A percentile compares a stretch with the other conserved stretches of the same genome.
Evolutionary conservation across 2,329 filamentous ascomycete species (phyloP).

Genomic region (Aspergillus quadrilineatus): DNA sequence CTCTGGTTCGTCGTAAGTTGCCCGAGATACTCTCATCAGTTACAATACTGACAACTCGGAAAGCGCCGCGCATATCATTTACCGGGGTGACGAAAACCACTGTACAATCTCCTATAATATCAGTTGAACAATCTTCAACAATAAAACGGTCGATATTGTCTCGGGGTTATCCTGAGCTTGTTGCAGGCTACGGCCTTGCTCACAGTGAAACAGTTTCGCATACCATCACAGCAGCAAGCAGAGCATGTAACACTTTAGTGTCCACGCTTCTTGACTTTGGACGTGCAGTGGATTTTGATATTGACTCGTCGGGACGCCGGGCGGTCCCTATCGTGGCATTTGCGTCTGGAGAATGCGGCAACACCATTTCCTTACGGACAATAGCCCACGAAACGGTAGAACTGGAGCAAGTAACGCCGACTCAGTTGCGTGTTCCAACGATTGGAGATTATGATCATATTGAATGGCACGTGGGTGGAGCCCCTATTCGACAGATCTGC

Average conservation of each 20-base stretch:
- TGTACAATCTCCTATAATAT: conserved; percentile 24
- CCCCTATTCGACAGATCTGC: conserved; percentile 55
- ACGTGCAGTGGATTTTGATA: conserved; percentile 42
- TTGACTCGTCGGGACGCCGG: conserved; percentile 25
- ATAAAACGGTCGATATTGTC: conserved; percentile 27
- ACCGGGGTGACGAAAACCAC: conserved; percentile 31
- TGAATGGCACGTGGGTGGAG: conserved; percentile 51
- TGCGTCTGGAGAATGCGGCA: conserved; percentile 47
- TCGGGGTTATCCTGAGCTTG: conserved; percentile 36
- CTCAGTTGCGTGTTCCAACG: conserved; percentile 41
- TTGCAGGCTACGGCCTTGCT: conserved; percentile 32
- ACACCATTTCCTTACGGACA: conserved; percentile 47
- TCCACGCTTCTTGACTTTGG: conserved; percentile 52
- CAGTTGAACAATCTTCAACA: conserved; percentile 16
- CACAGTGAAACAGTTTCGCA: conserved; percentile 35
- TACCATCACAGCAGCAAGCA: conserved; percentile 27
- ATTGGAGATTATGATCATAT: conserved; percentile 44
- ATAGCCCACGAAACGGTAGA: conserved; percentile 32
- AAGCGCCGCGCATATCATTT: conserved; percentile 30
- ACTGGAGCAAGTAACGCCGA: conserved; percentile 16
- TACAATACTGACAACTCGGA: conserved; percentile 4
- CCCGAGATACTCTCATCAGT: not conserved
- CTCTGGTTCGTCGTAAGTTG: conserved; percentile 29
- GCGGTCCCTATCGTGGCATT: conserved; percentile 39
- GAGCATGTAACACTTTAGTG: conserved; percentile 35